Percentiles rank a stretch among this genome's conserved stretches.
phyloP scores from a whole-genome alignment of 768 basidiomycete species.

The Rhodocollybia butyracea region DNA sequence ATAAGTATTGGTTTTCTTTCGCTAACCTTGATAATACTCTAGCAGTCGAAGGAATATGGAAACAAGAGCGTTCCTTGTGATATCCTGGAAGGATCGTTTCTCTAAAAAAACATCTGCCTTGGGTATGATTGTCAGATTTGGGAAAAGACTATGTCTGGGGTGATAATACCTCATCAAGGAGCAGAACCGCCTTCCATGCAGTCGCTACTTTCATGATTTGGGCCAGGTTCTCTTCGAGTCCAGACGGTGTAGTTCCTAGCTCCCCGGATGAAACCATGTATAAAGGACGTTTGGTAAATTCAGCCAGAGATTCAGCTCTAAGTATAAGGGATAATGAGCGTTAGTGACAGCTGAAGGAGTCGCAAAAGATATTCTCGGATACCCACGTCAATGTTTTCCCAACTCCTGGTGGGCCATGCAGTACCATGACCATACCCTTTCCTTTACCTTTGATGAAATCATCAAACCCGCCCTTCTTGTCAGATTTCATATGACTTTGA shows the following conservation, averaged over 20 bases:
- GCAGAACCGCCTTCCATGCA: conserved; percentile 30
- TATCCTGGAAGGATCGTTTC: conserved; percentile 16
- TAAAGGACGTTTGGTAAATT: conserved; percentile 25
- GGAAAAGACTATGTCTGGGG: conserved; percentile 24
- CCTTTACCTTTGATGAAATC: conserved; percentile 37
- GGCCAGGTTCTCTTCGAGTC: conserved; percentile 19
- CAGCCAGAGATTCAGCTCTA: conserved; percentile 31
- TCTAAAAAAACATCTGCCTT: conserved; percentile 28
- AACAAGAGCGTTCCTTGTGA: conserved; percentile 30
- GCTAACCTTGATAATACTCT: conserved; percentile 36
- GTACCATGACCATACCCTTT: conserved; percentile 29
- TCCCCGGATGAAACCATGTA: conserved; percentile 30
- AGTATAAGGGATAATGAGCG: neutral
- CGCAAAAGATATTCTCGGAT: neutral
- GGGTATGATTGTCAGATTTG: neutral
- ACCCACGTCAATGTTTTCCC: conserved; percentile 29
- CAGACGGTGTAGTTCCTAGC: conserved; percentile 23
- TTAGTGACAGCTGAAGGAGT: neutral
- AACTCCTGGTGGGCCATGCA: conserved; percentile 31
- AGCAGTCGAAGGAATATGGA: conserved; percentile 33
- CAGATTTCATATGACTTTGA: conserved; percentile 15
- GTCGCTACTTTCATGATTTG: conserved; percentile 25
- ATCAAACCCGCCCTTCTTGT: conserved; percentile 18
- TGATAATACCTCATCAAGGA: conserved; percentile 27
- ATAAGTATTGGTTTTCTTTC: too few species aligned